phyloP scores from a whole-genome alignment of 1,284 basidiomycete species.

The Lignosus rhinocerotis region DNA sequence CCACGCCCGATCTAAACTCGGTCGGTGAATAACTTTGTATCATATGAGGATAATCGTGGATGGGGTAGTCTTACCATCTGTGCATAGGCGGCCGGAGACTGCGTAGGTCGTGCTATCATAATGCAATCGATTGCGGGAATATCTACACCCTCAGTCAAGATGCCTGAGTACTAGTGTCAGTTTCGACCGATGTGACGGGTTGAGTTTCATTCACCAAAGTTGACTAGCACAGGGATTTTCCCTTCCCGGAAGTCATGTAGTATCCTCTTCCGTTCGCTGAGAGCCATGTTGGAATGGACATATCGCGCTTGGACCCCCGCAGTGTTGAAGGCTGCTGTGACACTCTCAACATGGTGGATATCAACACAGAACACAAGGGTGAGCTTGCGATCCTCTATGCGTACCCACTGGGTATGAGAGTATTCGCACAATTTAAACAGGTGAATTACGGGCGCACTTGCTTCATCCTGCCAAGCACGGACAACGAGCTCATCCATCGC shows the following conservation, averaged over 20 bases:
- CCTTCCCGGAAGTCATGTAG: constrained; percentile 72
- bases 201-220: constrained; percentile 66
- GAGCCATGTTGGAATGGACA: constrained; percentile 71
- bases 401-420: background rate
- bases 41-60: background rate
- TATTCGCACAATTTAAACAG: background rate
- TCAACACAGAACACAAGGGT: constrained; percentile 93
- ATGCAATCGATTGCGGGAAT: constrained; percentile 94
- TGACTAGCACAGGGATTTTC: constrained; percentile 85
- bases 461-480: constrained; percentile 79
- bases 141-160: constrained; percentile 90
- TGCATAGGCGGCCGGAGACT: constrained; percentile 85
- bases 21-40: background rate
- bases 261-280: constrained; percentile 62
- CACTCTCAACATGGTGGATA: constrained; percentile 76
- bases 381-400: constrained; percentile 66
- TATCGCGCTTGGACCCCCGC: constrained; percentile 88
- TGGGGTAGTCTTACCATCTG: constrained; percentile 74
- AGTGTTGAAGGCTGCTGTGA: constrained; percentile 74
- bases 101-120: constrained; percentile 83
- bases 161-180: constrained; percentile 47
- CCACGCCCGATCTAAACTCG: constrained; percentile 82
- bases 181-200: background rate
- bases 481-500: constrained; percentile 80
- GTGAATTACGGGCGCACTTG: constrained; percentile 45